phyloP scores from a whole-genome alignment of 1,284 basidiomycete species.

The Amylostereum areolatum region DNA sequence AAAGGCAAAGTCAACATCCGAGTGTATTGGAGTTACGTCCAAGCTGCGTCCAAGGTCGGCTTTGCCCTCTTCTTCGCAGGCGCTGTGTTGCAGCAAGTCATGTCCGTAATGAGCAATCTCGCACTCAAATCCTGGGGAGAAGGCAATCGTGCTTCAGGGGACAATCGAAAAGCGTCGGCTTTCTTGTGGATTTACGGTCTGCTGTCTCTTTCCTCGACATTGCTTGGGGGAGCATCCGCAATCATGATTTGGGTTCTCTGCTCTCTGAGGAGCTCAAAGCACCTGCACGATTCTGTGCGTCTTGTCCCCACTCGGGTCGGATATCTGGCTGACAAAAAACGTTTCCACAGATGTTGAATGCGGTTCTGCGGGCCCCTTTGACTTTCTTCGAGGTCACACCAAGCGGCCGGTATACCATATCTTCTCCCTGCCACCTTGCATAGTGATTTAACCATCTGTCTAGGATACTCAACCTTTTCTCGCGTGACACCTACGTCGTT shows the following conservation, averaged over 20 bases:
- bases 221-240: conserved; percentile 49
- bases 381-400: conserved; percentile 87
- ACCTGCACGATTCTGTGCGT: conserved; percentile 72
- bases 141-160: conserved; percentile 58
- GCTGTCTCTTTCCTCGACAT: conserved; percentile 46
- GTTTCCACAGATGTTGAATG: conserved; percentile 56
- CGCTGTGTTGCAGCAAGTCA: conserved; percentile 49
- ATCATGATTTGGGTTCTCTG: conserved; percentile 78
- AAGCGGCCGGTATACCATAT: conserved; percentile 53
- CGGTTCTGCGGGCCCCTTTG: conserved; percentile 79
- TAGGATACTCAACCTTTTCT: conserved; percentile 85
- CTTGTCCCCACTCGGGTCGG: conserved; percentile 12
- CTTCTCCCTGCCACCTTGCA: not conserved
- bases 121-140: conserved; percentile 79
- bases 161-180: conserved; percentile 51
- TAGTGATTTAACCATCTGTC: not conserved
- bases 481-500: conserved; percentile 88
- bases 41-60: conserved; percentile 72
- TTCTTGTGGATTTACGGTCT: conserved; percentile 61
- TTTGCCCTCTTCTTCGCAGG: conserved; percentile 64
- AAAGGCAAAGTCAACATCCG: conserved; percentile 76
- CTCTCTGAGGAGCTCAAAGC: conserved; percentile 67
- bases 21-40: conserved; percentile 78
- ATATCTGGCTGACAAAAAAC: conserved; percentile 1
- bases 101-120: conserved; percentile 56